Conservation (phyloP, 306 rosid genomes). For the Sicyos edulis region DNA sequence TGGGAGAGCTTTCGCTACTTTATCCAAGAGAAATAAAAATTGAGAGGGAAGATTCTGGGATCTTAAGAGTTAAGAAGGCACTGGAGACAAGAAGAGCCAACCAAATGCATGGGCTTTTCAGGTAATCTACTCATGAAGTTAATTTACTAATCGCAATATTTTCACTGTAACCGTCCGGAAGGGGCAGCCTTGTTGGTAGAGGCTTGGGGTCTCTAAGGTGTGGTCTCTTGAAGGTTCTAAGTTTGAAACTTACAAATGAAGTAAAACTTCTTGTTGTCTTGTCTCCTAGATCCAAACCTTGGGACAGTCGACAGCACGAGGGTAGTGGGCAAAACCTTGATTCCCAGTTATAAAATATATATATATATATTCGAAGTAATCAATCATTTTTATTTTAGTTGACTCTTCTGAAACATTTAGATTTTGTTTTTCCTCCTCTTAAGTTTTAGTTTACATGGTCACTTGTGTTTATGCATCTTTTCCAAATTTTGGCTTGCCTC, state of each 20-base stretch:
- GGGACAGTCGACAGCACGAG: no score
- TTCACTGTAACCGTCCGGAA: not conserved
- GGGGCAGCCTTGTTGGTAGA: no score
- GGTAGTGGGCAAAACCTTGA: no score
- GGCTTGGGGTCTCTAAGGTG: no score
- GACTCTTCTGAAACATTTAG: not conserved
- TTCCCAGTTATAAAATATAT: no score
- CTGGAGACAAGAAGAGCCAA: conserved; percentile 79
- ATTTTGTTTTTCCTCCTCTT: not conserved
- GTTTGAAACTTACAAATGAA: no score
- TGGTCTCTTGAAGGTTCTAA: no score
- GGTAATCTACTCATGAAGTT: conserved; percentile 39
- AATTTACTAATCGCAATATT: not conserved
- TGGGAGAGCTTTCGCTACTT: conserved; percentile 69
- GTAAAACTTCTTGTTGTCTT: no score
- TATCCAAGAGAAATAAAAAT: conserved; percentile 78
- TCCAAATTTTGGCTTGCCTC: not conserved
- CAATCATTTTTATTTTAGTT: not conserved
- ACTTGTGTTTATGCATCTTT: not conserved
- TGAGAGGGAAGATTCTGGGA: conserved; percentile 59
- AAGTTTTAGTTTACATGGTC: not conserved
- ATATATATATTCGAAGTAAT: not conserved
- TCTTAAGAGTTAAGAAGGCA: conserved; percentile 53
- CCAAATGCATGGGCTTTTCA: conserved; percentile 94
- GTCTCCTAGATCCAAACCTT: no score